Conservation (phyloP, 768 basidiomycete species). For the Tylopilus plumbeoviolaceoides region DNA sequence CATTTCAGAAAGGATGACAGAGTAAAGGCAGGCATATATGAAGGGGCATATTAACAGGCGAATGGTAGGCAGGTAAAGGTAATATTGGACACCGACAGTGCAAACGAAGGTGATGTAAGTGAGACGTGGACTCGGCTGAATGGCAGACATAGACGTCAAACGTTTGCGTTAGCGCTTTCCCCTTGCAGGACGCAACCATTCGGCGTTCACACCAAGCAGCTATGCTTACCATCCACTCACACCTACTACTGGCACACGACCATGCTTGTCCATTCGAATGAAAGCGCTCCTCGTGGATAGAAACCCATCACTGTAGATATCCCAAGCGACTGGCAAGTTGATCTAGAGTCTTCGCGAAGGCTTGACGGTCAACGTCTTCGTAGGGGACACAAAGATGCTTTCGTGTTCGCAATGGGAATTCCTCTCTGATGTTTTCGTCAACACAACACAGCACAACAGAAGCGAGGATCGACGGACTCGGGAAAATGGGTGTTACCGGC, state of each 20-base stretch:
- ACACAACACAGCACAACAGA: background rate
- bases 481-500: background rate
- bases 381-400: slow-evolving; percentile 8
- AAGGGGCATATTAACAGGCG: background rate
- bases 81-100: no score
- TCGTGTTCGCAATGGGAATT: background rate
- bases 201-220: background rate
- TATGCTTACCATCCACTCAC: background rate
- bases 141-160: background rate
- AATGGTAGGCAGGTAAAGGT: background rate
- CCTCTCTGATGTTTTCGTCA: slow-evolving; percentile 8
- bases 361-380: background rate
- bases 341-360: slow-evolving; percentile 21
- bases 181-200: background rate
- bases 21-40: no score
- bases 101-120: background rate
- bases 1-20: no score
- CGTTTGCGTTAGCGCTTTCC: background rate
- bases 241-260: background rate
- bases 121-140: background rate
- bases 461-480: slow-evolving; percentile 1
- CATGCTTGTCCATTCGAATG: background rate
- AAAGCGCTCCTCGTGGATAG: background rate
- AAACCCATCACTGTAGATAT: background rate
- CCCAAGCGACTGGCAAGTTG: background rate